Evolutionary conservation across 192 early-diverging fungal species (phyloP).

Genomic region (Entomortierella parvispora): DNA sequence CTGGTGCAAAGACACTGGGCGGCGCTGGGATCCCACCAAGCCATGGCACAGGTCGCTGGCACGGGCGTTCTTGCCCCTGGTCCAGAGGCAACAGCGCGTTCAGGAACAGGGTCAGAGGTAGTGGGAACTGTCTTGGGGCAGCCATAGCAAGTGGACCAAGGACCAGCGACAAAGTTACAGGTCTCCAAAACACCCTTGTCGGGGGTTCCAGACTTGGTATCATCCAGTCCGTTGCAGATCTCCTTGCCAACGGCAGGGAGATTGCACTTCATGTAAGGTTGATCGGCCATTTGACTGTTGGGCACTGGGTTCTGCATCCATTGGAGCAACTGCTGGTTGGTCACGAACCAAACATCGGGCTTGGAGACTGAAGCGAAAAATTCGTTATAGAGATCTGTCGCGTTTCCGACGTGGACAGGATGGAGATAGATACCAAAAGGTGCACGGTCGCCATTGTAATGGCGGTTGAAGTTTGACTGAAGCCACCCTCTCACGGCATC

Average conservation of each 20-base stretch:
- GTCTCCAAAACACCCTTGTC: conserved; percentile 48
- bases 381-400: conserved; percentile 39
- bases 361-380: conserved; percentile 65
- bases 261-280: conserved; percentile 73
- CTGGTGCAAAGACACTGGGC: conserved; percentile 69
- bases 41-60: conserved; percentile 70
- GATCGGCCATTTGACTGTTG: conserved; percentile 65
- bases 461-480: conserved; percentile 65
- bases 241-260: conserved; percentile 65
- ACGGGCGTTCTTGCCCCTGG: conserved; percentile 55
- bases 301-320: conserved; percentile 87
- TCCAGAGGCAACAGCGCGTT: conserved; percentile 25
- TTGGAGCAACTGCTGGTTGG: conserved; percentile 71
- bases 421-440: conserved; percentile 63
- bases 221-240: conserved; percentile 79
- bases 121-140: conserved; percentile 59
- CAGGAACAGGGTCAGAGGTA: conserved; percentile 54
- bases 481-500: conserved; percentile 56
- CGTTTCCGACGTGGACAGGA: conserved; percentile 55
- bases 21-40: conserved; percentile 77
- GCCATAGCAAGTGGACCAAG: conserved; percentile 66
- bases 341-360: conserved; percentile 80
- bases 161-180: conserved; percentile 61
- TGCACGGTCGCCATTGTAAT: conserved; percentile 60
- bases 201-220: conserved; percentile 37